Percentiles rank a stretch among this genome's conserved stretches.
Conservation (phyloP, 805 yeast species). For the Lipomyces kockii region DNA sequence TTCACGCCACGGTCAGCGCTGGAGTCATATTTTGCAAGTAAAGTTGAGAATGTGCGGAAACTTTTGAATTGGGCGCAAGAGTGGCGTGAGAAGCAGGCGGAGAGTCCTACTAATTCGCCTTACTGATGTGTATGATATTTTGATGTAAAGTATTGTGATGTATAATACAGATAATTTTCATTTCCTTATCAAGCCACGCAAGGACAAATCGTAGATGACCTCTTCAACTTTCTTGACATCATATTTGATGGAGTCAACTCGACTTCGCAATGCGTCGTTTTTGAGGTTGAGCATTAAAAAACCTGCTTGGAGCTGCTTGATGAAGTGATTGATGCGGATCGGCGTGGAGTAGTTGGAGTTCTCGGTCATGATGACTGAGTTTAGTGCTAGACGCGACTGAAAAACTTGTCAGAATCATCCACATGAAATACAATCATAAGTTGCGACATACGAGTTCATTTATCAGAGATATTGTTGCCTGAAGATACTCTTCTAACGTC, state of each 20-base stretch:
- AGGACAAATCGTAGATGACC: constrained; percentile 41
- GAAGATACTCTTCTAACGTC: constrained; percentile 43
- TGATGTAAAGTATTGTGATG: neutral
- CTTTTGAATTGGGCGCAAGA: constrained; percentile 2
- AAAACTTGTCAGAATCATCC: neutral
- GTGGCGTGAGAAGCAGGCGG: constrained; percentile 2
- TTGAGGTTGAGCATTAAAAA: constrained; percentile 42
- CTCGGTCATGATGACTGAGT: constrained; percentile 39
- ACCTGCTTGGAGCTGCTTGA: constrained; percentile 41
- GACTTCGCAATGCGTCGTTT: constrained; percentile 43
- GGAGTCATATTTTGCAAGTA: constrained; percentile 25
- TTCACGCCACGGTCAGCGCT: constrained; percentile 33
- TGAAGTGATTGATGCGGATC: constrained; percentile 30
- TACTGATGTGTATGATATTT: neutral
- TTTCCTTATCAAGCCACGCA: constrained; percentile 32
- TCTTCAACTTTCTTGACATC: constrained; percentile 45
- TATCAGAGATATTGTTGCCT: constrained; percentile 38
- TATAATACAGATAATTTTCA: neutral
- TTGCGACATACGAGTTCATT: constrained; percentile 37
- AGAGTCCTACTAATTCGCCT: neutral
- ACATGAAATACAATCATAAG: neutral
- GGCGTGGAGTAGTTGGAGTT: constrained; percentile 28
- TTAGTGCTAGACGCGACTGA: constrained; percentile 40
- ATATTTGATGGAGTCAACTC: constrained; percentile 43
- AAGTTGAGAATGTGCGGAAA: constrained; percentile 9